Evolutionary conservation across 2,329 filamentous ascomycete species (phyloP), one percentile per base, ranked within the genome.

Genomic region (Cladorrhinum sp.): DNA sequence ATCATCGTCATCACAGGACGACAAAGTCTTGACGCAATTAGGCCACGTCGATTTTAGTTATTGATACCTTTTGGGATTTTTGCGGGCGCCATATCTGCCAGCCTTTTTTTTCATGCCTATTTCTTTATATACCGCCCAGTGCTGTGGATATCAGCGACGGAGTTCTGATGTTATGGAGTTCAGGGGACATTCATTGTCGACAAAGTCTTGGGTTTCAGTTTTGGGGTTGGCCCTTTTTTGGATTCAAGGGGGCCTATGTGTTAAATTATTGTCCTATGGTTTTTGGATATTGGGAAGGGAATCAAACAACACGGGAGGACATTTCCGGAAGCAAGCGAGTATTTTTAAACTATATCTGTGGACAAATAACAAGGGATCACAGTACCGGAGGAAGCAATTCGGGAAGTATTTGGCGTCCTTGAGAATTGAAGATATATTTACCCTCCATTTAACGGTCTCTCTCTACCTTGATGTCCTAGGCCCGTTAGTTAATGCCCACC

Each of bases 11-110:
- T 10, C 76, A 24, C 78, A 81, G 65, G 79, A 81, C 68, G 80
- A 79, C 61, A 86, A 78, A 75, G 79, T 77, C 75, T 79, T 83
- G 66, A 77, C 82, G 42, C 77, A 81, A 63, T 76, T 87, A 75
- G 84, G 82, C 62, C 79, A 83, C 70, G 82, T 87, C 66, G 84
- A 87, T 73, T 83, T 87, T 65, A 86, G 80, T 72, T 86, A 87
- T 68, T 87, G 76, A 82, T 60, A 63, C 28, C 46, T 55, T 46
- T 54, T 54, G 51, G 53, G 64, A n/a, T n/a, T 67, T 60, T 66
- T 60, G 61, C n/a, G 21, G 21, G 52, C 21, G 30, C 36, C 28
- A 39, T 20, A 18, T 42, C 18, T 12, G 21, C 12, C 36, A 20
- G 33, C 39, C 18, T 28, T 4, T 54, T 55, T 57, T 46, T 58